Percentiles rank a stretch among this genome's conserved stretches.
These are phyloP conservation scores for Cantharellus cinnabarinus DNA, from an alignment of 768 basidiomycete genomes.

Conservation along the genomic window DNA sequence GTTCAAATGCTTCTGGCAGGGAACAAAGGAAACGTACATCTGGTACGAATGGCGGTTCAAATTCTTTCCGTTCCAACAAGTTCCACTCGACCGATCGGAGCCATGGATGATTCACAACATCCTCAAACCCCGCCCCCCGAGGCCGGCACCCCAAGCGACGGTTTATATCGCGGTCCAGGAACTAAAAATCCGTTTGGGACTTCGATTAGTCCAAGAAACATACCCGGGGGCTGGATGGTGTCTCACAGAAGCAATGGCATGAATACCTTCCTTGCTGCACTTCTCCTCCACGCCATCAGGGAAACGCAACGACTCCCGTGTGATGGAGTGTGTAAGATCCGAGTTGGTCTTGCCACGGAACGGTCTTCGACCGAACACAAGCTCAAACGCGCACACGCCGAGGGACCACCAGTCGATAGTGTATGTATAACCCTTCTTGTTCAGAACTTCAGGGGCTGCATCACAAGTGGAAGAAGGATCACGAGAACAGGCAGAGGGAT, in stretches of 20 bases:
- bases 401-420: conserved; percentile 96
- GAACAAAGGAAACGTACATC: conserved; percentile 41
- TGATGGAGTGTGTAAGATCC: conserved; percentile 80
- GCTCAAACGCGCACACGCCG: conserved; percentile 80
- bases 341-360: conserved; percentile 88
- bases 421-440: conserved; percentile 85
- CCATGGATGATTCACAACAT: conserved; percentile 71
- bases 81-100: conserved; percentile 69
- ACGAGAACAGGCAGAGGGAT: neutral
- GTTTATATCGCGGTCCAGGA: conserved; percentile 68
- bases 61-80: conserved; percentile 36
- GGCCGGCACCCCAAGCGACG: conserved; percentile 70
- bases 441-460: conserved; percentile 68
- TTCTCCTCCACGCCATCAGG: conserved; percentile 74
- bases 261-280: conserved; percentile 57
- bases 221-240: neutral
- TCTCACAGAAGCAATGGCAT: conserved; percentile 61
- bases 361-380: conserved; percentile 77
- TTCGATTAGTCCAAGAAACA: neutral
- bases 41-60: conserved; percentile 70
- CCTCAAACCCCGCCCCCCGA: conserved; percentile 57
- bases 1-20: neutral
- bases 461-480: neutral
- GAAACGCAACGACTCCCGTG: conserved; percentile 70
- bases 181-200: conserved; percentile 22